A percentile compares a stretch with the other conserved stretches of the same genome.
phyloP scores from a whole-genome alignment of 371 early-diverging fungal genomes.

The Chytridium lagenaria region DNA sequence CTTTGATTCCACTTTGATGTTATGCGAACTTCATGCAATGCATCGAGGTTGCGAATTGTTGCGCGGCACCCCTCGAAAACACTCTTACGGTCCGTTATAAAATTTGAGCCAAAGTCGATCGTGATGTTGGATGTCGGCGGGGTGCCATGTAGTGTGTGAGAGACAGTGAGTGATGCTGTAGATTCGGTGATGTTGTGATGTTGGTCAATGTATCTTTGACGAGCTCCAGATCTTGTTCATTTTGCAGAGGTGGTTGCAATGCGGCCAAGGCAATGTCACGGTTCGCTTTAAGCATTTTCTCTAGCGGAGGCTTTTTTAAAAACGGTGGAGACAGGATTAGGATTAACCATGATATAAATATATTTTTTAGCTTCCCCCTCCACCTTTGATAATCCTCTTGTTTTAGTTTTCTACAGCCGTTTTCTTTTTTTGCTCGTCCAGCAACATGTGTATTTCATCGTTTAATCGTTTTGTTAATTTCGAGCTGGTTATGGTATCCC shows the following conservation, averaged over 20 bases:
- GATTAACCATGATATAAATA: too few species aligned
- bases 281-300: too few species aligned
- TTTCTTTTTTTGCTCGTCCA: too few species aligned
- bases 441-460: too few species aligned
- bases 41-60: conserved; percentile 58
- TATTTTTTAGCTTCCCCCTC: too few species aligned
- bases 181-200: neutral
- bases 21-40: conserved; percentile 66
- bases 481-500: too few species aligned
- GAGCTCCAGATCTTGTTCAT: neutral
- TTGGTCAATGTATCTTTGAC: too few species aligned
- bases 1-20: conserved; percentile 72
- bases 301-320: too few species aligned
- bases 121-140: conserved; percentile 27
- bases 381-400: too few species aligned
- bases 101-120: conserved; percentile 47
- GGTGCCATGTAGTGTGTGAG: conserved; percentile 55
- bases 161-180: neutral
- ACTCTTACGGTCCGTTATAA: conserved; percentile 81
- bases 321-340: too few species aligned
- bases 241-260: neutral
- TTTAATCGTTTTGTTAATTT: too few species aligned
- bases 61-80: conserved; percentile 87
- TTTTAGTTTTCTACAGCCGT: too few species aligned
- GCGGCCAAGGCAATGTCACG: neutral